Base-by-base conservation (phyloP, 352 stramenopile genomes). In the Phytopythium litorale region DNA sequence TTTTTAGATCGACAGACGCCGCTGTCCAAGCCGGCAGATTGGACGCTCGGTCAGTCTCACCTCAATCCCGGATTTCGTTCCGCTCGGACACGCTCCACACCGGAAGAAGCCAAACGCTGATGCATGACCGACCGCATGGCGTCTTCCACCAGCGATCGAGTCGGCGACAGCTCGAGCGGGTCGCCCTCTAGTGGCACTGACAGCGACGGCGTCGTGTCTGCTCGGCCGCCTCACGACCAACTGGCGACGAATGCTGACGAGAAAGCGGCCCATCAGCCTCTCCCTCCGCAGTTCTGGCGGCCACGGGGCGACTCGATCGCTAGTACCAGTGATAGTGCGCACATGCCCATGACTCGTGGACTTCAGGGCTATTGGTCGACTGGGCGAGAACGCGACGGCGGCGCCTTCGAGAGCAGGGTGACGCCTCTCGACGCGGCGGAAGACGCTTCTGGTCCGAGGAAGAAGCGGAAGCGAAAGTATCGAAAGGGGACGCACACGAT, bases 401-500 rank as follows among this genome's bases (percentile, higher is more conserved):
- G n/a, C 8, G 45, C n/a, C 18, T 7, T 21, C 1, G 45, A 12
- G 45, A 32, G 9, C 45, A 18, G 21, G 6, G 30, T 21, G 11
- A 32, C 30, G 21, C n/a, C 45, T 2, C 30, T 8, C 8, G n/a
- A 51, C 2, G 45, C n/a, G 9, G 4, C 18, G 4, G 19, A 8
- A 18, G 21, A 32, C 45, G 16, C 53, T 23, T n/a, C 2, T 1
- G 6, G 21, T 3, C 56, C 56, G 12, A 45, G 32, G 30, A 76
- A 76, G 43, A 64, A 70, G 33, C 58, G 61, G 4, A 67, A 66
- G 54, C 59, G 70, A 11, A 73, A 75, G 52, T 63, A 72, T 53
- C 70, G 66, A 42, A 76, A 76, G 45, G 66, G 63, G 9, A 76
- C 63, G 28, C 63, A 76, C 25, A 72, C 66, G 15, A 50, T 72